Conservation (phyloP, 371 early-diverging fungal species). For the Apophysomyces ossiformis region DNA sequence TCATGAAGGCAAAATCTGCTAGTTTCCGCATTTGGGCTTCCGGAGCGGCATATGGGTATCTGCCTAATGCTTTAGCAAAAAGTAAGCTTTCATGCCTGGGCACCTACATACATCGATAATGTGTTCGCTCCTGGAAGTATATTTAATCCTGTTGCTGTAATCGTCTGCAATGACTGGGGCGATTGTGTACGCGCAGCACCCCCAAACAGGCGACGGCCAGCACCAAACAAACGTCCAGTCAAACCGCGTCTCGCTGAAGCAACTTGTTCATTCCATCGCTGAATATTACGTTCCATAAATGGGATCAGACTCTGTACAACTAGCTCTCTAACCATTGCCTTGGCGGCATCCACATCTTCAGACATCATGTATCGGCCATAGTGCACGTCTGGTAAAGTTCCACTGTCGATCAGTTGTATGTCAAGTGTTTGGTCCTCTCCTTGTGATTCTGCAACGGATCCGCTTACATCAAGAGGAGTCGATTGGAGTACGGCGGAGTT, state of each 20-base stretch:
- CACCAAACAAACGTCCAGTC: conserved; percentile 88
- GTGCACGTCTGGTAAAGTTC: conserved; percentile 21
- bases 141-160: conserved; percentile 42
- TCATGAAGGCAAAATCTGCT: conserved; percentile 96
- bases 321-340: conserved; percentile 65
- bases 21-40: conserved; percentile 91
- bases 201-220: conserved; percentile 83
- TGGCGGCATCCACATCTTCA: conserved; percentile 59
- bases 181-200: conserved; percentile 41
- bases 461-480: conserved; percentile 19
- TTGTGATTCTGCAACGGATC: conserved; percentile 14
- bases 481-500: conserved; percentile 13
- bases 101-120: conserved; percentile 36
- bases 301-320: conserved; percentile 81
- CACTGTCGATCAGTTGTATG: background rate
- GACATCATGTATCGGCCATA: conserved; percentile 62
- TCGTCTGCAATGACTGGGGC: conserved; percentile 42
- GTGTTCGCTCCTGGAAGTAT: conserved; percentile 40
- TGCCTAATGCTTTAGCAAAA: conserved; percentile 16
- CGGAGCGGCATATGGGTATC: conserved; percentile 79
- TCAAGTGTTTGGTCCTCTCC: background rate
- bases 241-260: conserved; percentile 88
- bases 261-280: conserved; percentile 91
- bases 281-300: conserved; percentile 88
- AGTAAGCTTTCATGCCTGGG: background rate